Evolutionary conservation across 768 basidiomycete genomes (phyloP).

Genomic region (Boletellus sp.): DNA sequence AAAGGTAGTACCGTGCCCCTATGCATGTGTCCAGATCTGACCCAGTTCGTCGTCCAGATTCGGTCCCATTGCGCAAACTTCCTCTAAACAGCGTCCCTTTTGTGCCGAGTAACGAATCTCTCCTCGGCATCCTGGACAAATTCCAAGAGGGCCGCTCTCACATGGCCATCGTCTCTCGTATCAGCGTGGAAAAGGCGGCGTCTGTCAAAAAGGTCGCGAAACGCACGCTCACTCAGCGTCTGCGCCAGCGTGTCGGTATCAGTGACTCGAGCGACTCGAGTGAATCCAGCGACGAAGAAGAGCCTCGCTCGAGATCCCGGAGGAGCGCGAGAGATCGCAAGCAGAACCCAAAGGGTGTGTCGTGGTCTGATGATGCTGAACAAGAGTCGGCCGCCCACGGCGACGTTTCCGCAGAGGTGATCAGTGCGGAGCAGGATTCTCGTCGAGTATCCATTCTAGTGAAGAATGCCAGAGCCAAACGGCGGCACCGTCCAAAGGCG

Average conservation of each 20-base stretch:
- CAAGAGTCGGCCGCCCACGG: slow-evolving; percentile 29
- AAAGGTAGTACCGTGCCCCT: slow-evolving; percentile 45
- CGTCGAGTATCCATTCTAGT: slow-evolving; percentile 6
- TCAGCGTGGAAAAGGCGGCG: slow-evolving; percentile 69
- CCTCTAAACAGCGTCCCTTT: slow-evolving; percentile 85
- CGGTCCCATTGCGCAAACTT: slow-evolving; percentile 75
- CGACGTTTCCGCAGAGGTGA: slow-evolving; percentile 20
- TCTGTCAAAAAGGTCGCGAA: slow-evolving; percentile 84
- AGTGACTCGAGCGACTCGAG: slow-evolving; percentile 57
- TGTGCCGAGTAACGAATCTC: slow-evolving; percentile 81
- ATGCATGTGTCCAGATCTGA: background rate
- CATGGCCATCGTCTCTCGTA: slow-evolving; percentile 85
- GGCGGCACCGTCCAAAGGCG: slow-evolving; percentile 6
- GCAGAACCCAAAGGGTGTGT: slow-evolving; percentile 25
- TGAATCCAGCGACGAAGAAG: slow-evolving; percentile 43
- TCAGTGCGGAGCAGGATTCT: slow-evolving; percentile 11
- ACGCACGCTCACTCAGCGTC: slow-evolving; percentile 71
- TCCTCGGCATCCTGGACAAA: slow-evolving; percentile 79
- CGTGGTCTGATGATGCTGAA: slow-evolving; percentile 34
- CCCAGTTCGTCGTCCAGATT: slow-evolving; percentile 45
- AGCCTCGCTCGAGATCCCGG: slow-evolving; percentile 22
- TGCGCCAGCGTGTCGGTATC: slow-evolving; percentile 72
- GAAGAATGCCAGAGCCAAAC: slow-evolving; percentile 16
- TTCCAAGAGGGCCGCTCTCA: slow-evolving; percentile 91
- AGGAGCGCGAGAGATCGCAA: slow-evolving; percentile 14